Evolutionary conservation across 2,329 filamentous ascomycete genomes (phyloP).

Genomic region (Bipolaris gigantea): DNA sequence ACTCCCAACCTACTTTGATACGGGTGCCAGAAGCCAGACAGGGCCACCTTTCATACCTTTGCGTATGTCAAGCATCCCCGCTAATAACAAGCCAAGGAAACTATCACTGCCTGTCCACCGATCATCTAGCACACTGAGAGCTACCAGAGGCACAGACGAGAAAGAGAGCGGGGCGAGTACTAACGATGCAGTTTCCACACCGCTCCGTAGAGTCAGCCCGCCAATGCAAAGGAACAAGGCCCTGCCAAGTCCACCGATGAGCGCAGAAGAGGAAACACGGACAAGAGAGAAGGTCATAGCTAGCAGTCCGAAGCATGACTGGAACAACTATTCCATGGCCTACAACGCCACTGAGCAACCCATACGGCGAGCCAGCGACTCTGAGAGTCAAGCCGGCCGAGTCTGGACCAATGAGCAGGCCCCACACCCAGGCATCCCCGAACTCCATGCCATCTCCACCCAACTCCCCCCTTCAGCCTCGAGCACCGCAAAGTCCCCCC

Average conservation of each 20-base stretch:
- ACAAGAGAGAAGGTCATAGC: conserved; percentile 19
- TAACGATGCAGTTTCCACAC: conserved; percentile 9
- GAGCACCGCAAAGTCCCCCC: conserved; percentile 39
- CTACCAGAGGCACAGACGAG: conserved; percentile 12
- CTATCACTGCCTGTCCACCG: conserved; percentile 32
- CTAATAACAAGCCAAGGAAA: conserved; percentile 38
- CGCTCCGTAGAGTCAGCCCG: conserved; percentile 19
- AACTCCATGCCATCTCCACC: conserved; percentile 19
- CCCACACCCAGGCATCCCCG: conserved; percentile 24
- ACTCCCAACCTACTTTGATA: conserved; percentile 21
- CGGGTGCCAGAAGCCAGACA: conserved; percentile 10
- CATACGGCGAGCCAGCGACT: conserved; percentile 14
- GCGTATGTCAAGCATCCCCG: conserved; percentile 40
- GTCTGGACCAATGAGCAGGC: conserved; percentile 9
- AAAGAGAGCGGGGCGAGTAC: conserved; percentile 17
- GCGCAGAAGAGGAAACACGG: conserved; percentile 18
- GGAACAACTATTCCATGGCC: conserved; percentile 6
- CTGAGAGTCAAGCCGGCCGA: conserved; percentile 12
- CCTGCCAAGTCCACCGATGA: conserved; percentile 31
- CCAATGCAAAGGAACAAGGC: conserved; percentile 39
- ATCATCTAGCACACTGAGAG: conserved; percentile 16
- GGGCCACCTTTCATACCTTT: conserved; percentile 37
- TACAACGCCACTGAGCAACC: conserved; percentile 3
- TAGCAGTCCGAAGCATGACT: conserved; percentile 12
- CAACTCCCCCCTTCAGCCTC: conserved; percentile 30